A percentile compares a stretch with the other conserved stretches of the same genome.
Conservation (phyloP, 108 stramenopile genomes). For the Epipyxis sp. region DNA sequence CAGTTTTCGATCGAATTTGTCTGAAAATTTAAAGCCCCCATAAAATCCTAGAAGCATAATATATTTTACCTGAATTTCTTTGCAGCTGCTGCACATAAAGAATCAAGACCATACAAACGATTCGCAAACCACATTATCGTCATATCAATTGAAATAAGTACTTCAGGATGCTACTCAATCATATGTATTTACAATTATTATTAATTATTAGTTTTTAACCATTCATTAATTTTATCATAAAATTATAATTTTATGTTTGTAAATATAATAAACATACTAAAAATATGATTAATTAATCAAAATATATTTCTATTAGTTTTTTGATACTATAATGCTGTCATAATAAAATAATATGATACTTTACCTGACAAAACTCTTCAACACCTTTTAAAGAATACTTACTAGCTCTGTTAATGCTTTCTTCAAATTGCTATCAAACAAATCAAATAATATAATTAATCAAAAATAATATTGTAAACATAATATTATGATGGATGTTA, state of each 20-base stretch:
- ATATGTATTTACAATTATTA: too few relatives aligned
- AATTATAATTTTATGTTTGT: background rate
- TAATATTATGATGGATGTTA: too few relatives aligned
- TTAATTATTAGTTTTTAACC: background rate
- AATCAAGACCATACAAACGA: background rate
- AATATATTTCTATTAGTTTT: background rate
- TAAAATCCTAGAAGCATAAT: too few relatives aligned
- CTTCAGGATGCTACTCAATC: too few relatives aligned
- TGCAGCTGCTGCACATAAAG: background rate
- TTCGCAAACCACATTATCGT: background rate
- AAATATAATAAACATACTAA: background rate
- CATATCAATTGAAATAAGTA: background rate
- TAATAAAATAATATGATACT: background rate
- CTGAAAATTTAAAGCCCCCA: too few relatives aligned
- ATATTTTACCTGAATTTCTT: background rate
- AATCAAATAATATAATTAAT: background rate
- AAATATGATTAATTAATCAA: background rate
- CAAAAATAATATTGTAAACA: background rate
- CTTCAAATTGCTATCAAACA: background rate
- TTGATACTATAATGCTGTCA: background rate
- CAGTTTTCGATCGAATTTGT: background rate
- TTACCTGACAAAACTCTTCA: slow-evolving; percentile 3
- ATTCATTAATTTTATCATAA: background rate
- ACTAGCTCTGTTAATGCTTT: background rate
- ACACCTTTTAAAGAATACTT: background rate